Percentiles rank a stretch among this genome's conserved stretches.
Evolutionary conservation across 1,139 yeast species (phyloP).

Genomic region (Geotrichum carabidarum): DNA sequence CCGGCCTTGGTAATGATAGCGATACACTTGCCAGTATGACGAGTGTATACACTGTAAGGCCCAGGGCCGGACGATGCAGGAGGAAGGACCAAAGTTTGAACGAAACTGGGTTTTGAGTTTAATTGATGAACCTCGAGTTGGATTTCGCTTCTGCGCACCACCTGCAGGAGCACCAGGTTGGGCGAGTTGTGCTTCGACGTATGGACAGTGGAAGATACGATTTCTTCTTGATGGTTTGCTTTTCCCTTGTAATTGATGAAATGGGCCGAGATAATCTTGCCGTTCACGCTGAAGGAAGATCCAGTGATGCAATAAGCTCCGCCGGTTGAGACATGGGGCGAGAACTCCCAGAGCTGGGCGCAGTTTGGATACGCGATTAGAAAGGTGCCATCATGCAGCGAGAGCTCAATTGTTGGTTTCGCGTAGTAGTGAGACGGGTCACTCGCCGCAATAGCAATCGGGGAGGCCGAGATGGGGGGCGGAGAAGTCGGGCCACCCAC

Average conservation of each 20-base stretch:
- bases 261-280: constrained; percentile 23
- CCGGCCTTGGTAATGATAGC: constrained; percentile 27
- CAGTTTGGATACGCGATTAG: constrained; percentile 23
- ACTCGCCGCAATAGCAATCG: constrained; percentile 12
- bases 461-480: constrained; percentile 15
- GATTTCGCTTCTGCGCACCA: constrained; percentile 20
- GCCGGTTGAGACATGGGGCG: constrained; percentile 13
- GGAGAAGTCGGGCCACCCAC: constrained; percentile 20
- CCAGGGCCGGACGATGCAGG: constrained; percentile 29
- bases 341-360: constrained; percentile 28
- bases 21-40: constrained; percentile 16
- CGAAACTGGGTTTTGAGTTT: constrained; percentile 19
- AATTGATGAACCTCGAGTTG: constrained; percentile 25
- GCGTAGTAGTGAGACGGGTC: constrained; percentile 17
- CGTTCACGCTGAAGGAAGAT: constrained; percentile 24
- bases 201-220: background rate
- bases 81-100: constrained; percentile 26
- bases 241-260: constrained; percentile 9
- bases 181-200: constrained; percentile 15
- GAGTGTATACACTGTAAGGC: constrained; percentile 23
- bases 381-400: constrained; percentile 20
- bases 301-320: constrained; percentile 26
- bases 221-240: background rate
- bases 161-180: constrained; percentile 23
- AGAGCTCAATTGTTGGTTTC: constrained; percentile 18